phyloP scores from a whole-genome alignment of 1,139 yeast genomes.

The Arxiozyma heterogenica region DNA sequence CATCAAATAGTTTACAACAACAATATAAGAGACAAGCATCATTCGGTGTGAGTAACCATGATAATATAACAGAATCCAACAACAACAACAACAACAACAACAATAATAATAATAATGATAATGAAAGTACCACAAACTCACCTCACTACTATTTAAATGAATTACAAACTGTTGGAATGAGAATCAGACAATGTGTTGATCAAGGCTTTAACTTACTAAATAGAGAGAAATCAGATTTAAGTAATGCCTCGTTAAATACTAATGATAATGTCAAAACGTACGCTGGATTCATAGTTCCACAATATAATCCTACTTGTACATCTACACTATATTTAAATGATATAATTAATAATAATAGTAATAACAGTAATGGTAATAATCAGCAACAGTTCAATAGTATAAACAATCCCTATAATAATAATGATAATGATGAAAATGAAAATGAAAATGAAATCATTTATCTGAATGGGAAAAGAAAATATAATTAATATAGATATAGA shows the following conservation, averaged over 20 bases:
- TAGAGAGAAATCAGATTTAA: neutral
- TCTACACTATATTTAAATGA: neutral
- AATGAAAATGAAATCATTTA: neutral
- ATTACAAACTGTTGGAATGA: slow-evolving; percentile 56
- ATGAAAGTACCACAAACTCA: no score
- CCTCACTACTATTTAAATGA: slow-evolving; percentile 19
- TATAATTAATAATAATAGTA: neutral
- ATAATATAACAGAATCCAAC: slow-evolving; percentile 10
- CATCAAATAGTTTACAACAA: neutral
- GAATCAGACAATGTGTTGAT: slow-evolving; percentile 57
- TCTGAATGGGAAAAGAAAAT: neutral
- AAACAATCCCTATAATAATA: neutral
- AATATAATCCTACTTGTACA: slow-evolving; percentile 5
- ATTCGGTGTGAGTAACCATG: neutral
- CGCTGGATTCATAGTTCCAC: slow-evolving; percentile 14
- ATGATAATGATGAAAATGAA: neutral
- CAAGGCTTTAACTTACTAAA: slow-evolving; percentile 40
- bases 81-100: neutral
- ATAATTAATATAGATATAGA: neutral
- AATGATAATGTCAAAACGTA: slow-evolving; percentile 7
- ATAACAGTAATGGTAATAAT: neutral
- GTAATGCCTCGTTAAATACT: slow-evolving; percentile 2
- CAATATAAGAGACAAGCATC: slow-evolving; percentile 7
- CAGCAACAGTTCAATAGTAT: neutral
- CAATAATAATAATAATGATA: neutral